phyloP scores from a whole-genome alignment of 1,284 basidiomycete species.

The Wallemia ichthyophaga region DNA sequence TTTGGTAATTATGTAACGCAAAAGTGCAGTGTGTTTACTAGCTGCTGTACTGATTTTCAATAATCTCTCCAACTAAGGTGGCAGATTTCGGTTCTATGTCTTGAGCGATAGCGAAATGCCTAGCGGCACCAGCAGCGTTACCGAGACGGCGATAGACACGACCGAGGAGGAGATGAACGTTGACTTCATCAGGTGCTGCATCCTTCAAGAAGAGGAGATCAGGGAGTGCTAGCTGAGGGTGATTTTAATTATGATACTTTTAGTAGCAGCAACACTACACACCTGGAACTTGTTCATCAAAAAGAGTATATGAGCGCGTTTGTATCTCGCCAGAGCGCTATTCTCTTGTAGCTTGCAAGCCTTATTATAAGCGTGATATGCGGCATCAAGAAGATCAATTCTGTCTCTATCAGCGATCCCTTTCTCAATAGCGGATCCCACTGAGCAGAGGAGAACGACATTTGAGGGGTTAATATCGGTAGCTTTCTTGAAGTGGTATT shows the following conservation, averaged over 20 bases:
- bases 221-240: slow-evolving; percentile 33
- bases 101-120: slow-evolving; percentile 53
- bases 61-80: slow-evolving; percentile 13
- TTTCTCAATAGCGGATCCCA: neutral
- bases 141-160: slow-evolving; percentile 55
- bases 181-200: slow-evolving; percentile 65
- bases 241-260: slow-evolving; percentile 11
- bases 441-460: slow-evolving; percentile 53
- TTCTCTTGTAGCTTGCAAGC: neutral
- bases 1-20: neutral
- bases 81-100: slow-evolving; percentile 28
- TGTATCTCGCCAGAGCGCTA: slow-evolving; percentile 4
- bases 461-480: slow-evolving; percentile 67
- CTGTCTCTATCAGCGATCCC: slow-evolving; percentile 43
- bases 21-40: neutral
- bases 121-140: slow-evolving; percentile 41
- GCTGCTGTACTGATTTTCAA: slow-evolving; percentile 7
- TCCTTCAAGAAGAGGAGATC: slow-evolving; percentile 48
- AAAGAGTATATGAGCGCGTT: neutral
- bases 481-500: slow-evolving; percentile 77
- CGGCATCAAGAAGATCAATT: slow-evolving; percentile 8
- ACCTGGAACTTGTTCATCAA: neutral
- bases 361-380: neutral
- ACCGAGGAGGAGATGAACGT: slow-evolving; percentile 79
- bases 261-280: slow-evolving; percentile 6